Evolutionary conservation across 805 yeast genomes (phyloP).

Genomic region (Nakazawaea molendinolei): DNA sequence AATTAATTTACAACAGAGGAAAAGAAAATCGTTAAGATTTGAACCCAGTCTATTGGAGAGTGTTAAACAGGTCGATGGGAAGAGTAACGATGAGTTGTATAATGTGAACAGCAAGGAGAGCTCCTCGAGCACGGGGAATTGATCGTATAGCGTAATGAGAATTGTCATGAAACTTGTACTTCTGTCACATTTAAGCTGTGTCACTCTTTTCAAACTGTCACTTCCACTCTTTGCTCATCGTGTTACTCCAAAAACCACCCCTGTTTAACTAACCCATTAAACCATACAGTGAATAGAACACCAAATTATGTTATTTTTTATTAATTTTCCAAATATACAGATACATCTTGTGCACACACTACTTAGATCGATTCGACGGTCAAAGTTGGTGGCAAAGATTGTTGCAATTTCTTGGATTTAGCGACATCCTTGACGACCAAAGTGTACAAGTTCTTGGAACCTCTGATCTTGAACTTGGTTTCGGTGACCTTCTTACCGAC

Average conservation of each 20-base stretch:
- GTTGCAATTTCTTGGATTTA: constrained; percentile 96
- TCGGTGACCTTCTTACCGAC: constrained; percentile 82
- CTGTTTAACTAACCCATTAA: too few relatives aligned
- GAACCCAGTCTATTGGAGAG: constrained; percentile 9
- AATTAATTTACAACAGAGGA: not conserved
- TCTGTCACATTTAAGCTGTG: too few relatives aligned
- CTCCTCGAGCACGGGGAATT: too few relatives aligned
- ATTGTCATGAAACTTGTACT: too few relatives aligned
- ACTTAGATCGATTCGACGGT: constrained; percentile 18
- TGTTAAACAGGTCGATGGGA: constrained; percentile 3
- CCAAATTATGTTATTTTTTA: not conserved
- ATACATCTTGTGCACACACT: not conserved
- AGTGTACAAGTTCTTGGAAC: constrained; percentile 90
- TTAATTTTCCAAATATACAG: not conserved
- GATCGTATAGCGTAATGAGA: too few relatives aligned
- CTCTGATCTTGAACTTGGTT: constrained; percentile 99
- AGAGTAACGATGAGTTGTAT: too few relatives aligned
- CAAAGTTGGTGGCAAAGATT: constrained; percentile 93
- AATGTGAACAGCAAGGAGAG: too few relatives aligned
- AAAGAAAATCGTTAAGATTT: constrained; percentile 11
- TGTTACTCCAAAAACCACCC: too few relatives aligned
- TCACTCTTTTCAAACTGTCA: too few relatives aligned
- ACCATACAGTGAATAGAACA: too few relatives aligned
- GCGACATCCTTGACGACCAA: constrained; percentile 90
- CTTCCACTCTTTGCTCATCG: too few relatives aligned